Conservation (phyloP, 164 flowering plant species). For the Chimonanthus praecox region DNA sequence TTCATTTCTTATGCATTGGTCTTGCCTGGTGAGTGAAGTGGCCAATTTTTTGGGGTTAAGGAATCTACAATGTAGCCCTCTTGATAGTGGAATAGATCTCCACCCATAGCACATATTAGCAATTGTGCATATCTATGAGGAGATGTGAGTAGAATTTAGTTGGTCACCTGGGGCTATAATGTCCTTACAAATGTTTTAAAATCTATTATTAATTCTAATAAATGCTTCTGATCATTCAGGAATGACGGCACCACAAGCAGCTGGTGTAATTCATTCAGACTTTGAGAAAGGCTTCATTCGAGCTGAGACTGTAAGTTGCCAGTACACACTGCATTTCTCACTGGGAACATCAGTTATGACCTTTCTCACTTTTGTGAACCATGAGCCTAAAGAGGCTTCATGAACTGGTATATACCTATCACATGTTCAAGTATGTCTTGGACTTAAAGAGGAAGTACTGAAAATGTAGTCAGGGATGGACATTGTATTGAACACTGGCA, state of each 20-base stretch:
- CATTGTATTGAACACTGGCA: no score
- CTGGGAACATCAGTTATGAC: background rate
- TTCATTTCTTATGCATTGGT: background rate
- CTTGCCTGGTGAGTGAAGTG: background rate
- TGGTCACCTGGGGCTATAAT: background rate
- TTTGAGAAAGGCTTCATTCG: slow-evolving; percentile 97
- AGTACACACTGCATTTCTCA: background rate
- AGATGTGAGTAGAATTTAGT: background rate
- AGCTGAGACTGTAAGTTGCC: slow-evolving; percentile 86
- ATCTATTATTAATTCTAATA: background rate
- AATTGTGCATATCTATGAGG: background rate
- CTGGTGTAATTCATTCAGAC: slow-evolving; percentile 97
- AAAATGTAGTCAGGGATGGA: no score
- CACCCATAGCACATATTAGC: background rate
- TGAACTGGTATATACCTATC: no score
- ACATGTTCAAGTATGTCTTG: no score
- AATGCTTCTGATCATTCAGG: slow-evolving; percentile 34
- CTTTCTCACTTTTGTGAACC: no score
- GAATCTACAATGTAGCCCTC: background rate
- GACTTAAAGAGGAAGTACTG: no score
- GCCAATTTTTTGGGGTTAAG: background rate
- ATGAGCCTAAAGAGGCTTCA: no score
- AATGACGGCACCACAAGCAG: slow-evolving; percentile 99
- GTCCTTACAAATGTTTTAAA: background rate
- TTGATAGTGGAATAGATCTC: background rate